Percentiles rank a stretch among this genome's conserved stretches.
Conservation (phyloP, 352 stramenopile genomes). For the Phytophthora megakarya region DNA sequence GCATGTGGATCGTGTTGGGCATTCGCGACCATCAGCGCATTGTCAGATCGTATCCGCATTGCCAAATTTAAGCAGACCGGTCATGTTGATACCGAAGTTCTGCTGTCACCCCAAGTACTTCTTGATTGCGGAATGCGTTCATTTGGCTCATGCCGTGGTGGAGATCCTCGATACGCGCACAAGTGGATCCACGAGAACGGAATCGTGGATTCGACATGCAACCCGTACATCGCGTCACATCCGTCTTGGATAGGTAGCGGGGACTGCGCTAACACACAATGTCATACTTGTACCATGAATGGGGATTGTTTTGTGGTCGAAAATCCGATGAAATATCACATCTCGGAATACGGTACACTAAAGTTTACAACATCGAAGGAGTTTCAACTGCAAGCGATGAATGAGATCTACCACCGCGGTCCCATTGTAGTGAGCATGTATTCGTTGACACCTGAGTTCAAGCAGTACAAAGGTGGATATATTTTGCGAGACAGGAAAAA, state of each 20-base stretch:
- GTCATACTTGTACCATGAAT: constrained; percentile 57
- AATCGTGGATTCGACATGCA: constrained; percentile 76
- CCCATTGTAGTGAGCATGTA: constrained; percentile 94
- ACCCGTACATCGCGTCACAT: constrained; percentile 75
- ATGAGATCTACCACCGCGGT: constrained; percentile 95
- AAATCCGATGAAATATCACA: constrained; percentile 59
- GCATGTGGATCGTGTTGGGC: constrained; percentile 77
- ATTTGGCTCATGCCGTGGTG: constrained; percentile 70
- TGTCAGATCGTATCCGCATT: constrained; percentile 77
- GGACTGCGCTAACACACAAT: constrained; percentile 58
- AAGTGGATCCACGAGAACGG: constrained; percentile 82
- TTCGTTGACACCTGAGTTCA: constrained; percentile 65
- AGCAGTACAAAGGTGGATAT: constrained; percentile 89
- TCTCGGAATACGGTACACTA: constrained; percentile 75
- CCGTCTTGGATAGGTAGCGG: constrained; percentile 64
- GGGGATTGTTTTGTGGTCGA: constrained; percentile 60
- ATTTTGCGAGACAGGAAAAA: constrained; percentile 82
- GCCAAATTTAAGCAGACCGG: constrained; percentile 58
- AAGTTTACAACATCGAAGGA: constrained; percentile 62
- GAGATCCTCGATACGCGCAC: constrained; percentile 71
- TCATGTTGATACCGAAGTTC: constrained; percentile 49
- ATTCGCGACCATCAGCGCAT: constrained; percentile 59
- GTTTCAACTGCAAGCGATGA: constrained; percentile 86
- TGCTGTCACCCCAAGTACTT: constrained; percentile 66
- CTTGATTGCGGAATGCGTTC: constrained; percentile 79